Base-by-base conservation (phyloP, 495 filamentous ascomycete genomes). In the Barbatosphaeria neglecta region DNA sequence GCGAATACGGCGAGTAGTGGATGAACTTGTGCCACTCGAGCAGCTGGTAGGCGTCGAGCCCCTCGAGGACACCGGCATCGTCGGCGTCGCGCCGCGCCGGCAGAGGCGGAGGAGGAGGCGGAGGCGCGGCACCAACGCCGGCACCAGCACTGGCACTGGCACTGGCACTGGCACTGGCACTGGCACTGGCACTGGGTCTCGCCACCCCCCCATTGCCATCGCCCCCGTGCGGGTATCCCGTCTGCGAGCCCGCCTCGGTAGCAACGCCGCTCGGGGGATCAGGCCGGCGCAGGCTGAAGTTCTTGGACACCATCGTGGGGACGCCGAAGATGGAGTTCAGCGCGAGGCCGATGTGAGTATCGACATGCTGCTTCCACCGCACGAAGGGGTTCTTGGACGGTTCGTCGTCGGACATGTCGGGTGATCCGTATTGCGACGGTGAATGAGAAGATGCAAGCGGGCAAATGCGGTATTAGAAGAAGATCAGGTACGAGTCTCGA, bases 281-380 rank as follows among this genome's bases (percentile, higher is more conserved):
- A 16, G 23, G 25, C 23, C 45, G 22, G 31, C 17, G 23, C 22
- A 51, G 33, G 11, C 17, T 27, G 15, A 47, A 28, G 44, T 44
- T 47, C 22, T 35, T 39, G 41, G 56, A 55, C 37, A 60, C 49
- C 28, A 55, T 54, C 25, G 61, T 56, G 13, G 61, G 61, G 27
- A 61, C 25, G 22, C 60, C 52, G 10, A 63, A 39, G 4, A 70
- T 42, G 19, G 56, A 50, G 42, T 66, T 55, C 11, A 66, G 47
- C 1, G 59, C 48, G 38, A 58, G 54, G 22, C 55, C 50, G 46
- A 72, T 55, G 16, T 63, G 58, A 16, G 50, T 39, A 47, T 68
- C 64, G 40, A 67, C 53, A 43, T 63, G 64, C 43, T 67, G 64
- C 43, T 62, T 61, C 50, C 66, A 68, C 7, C 59, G 62, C 24